Evolutionary conservation across 805 yeast genomes (phyloP), one percentile per base, ranked within the genome.

Genomic region (Cyberlindnera misumaiensis): DNA sequence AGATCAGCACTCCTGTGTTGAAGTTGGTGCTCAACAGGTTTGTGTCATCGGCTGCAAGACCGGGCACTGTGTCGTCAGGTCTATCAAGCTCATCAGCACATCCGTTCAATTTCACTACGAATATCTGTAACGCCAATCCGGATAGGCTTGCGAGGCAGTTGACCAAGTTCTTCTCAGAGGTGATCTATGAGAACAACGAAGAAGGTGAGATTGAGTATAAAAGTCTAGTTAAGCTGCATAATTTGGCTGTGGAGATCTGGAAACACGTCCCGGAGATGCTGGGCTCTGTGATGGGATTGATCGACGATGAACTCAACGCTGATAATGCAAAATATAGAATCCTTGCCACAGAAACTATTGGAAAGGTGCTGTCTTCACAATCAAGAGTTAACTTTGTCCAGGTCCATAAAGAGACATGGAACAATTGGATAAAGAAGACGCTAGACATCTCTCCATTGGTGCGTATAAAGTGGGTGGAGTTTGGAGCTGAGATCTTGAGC

Each of bases 281-380:
- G 10, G 69, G 74, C 4, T 75, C 93, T 1, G 82, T 83, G 0
- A 75, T 84, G 68, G 93, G 95, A 0, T 71, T 85, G 36, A 64
- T 88, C 4, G 85, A 84, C 47, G 87, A 84, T 50, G 95, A 88
- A 47, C 62, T 88, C 30, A 77, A 76, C 41, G 86, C 95, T 0
- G 84, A 81, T 30, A 73, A 78, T 46, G 77, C 74, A 24, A 58
- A 65, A 12, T 66, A 83, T 14, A 70, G 96, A 45, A 54, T 69
- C 0, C 58, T 82, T 38, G 88, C 95, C 0, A 83, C 94, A 0
- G 73, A 73, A 32, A 74, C 93, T 0, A 71, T 89, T 3, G 90
- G 95, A 0, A 59, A 69, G 30, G 75, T 89, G 54, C 56, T 87
- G 2, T 61, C 75, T 0, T 56, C 64, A 11, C 59, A 60, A 9